Evolutionary conservation across 2,329 filamentous ascomycete species (phyloP), one percentile per base, ranked within the genome.

Genomic region (Dendrostoma leiphaemia): DNA sequence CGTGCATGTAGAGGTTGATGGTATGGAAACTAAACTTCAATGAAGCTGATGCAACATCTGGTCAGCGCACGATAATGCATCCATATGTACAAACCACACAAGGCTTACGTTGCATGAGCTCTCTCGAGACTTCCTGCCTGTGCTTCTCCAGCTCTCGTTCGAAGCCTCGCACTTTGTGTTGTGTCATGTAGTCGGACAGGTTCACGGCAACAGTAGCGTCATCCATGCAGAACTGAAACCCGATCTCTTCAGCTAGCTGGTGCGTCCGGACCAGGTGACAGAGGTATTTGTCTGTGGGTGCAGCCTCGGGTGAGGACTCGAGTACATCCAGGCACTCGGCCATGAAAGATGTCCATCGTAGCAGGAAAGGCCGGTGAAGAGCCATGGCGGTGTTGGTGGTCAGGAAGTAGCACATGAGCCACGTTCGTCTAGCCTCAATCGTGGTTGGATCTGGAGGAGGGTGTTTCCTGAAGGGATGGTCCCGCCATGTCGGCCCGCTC

Each of bases 1-100:
- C 89, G 66, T 92, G 86, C 74, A 91, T 85, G 65, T 89, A 91
- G 3, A 92, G 73, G 58, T 79, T 86, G 32, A 90, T 67, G 2
- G 87, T 79, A 59, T 85, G 75, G 60, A 89, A 84, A 57, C 81
- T 81, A 60, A 91, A 78, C 17, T 74, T 72, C 43, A 91, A 73
- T 0, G 82, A 77, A n/a, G 81, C 85, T 85, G 65, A 54, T 56
- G 48, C 34, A 66, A 62, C 34, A 29, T 4, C 7, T 44, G 24
- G 12, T 17, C 2, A 24, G 23, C 9, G n/a, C 5, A 31, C 3
- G n/a, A 15, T 17, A 12, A 34, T 5, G 29, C 34, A 9, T 31
- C 6, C 8, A 15, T 13, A 45, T 5, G 10, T 19, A 17, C 21
- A 38, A n/a, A 74, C 83, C 69, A n/a, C 19, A 5, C 21, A 3